Conservation (phyloP, 768 basidiomycete species). For the Lactifluus echinatus region DNA sequence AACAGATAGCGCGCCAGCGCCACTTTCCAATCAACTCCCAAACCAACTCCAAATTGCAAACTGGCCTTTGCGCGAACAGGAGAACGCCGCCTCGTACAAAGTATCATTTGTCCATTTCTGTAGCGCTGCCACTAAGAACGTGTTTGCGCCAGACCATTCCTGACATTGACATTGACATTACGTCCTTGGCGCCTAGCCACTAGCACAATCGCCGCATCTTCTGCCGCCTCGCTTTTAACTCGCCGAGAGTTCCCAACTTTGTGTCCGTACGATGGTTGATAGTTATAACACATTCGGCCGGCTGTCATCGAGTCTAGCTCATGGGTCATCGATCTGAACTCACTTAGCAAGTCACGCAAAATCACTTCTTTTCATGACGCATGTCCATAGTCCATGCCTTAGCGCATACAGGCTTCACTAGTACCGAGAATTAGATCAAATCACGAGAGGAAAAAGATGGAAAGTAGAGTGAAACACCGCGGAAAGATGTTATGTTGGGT, state of each 20-base stretch:
- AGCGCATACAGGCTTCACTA: conserved; percentile 14
- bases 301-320: background rate
- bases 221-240: background rate
- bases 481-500: background rate
- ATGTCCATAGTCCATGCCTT: background rate
- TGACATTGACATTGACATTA: too few relatives aligned
- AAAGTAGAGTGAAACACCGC: conserved; percentile 13
- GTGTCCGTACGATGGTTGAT: background rate
- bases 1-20: too few relatives aligned
- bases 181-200: too few relatives aligned
- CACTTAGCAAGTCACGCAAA: background rate
- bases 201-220: background rate
- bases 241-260: background rate
- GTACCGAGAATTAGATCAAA: conserved; percentile 16
- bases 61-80: too few relatives aligned
- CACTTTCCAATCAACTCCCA: too few relatives aligned
- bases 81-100: too few relatives aligned
- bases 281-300: background rate
- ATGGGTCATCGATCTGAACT: background rate
- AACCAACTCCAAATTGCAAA: too few relatives aligned
- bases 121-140: too few relatives aligned
- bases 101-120: too few relatives aligned
- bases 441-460: background rate
- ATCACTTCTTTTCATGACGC: background rate
- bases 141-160: too few relatives aligned